Conservation (phyloP, 2,329 filamentous ascomycete genomes). For the Metarhizium anisopliae region DNA sequence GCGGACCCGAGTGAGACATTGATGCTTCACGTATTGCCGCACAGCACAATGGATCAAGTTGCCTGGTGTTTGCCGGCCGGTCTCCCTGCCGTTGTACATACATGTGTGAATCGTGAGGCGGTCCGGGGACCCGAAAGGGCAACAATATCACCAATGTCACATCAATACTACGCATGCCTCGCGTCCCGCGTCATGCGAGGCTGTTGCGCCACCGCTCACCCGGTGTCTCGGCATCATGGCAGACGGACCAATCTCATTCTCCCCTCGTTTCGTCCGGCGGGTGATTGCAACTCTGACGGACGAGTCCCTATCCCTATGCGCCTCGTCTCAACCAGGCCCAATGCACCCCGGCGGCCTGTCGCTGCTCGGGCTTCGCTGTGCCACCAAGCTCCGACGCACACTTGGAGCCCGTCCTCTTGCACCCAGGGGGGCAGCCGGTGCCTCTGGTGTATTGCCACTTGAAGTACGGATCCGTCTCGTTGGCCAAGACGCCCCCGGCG, state of each 20-base stretch:
- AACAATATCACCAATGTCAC: background rate
- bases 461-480: conserved; percentile 46
- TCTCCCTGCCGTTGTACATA: no score
- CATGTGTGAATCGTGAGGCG: background rate
- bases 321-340: background rate
- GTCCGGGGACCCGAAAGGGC: background rate
- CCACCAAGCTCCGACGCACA: background rate
- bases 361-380: background rate
- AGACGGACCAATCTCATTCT: background rate
- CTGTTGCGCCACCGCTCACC: background rate
- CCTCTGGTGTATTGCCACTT: conserved; percentile 40
- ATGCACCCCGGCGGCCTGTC: background rate
- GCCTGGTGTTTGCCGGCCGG: no score
- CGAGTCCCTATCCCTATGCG: background rate
- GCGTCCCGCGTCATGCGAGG: background rate
- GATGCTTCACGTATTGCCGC: no score
- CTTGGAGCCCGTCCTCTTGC: background rate
- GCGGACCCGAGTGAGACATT: no score
- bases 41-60: no score
- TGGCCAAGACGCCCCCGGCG: conserved; percentile 34
- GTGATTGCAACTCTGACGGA: no score
- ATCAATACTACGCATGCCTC: no score
- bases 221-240: background rate
- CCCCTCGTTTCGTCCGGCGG: background rate
- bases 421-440: conserved; percentile 3